A percentile compares a stretch with the other conserved stretches of the same genome.
Evolutionary conservation across 192 early-diverging fungal species (phyloP).

Genomic region (Linnemannia zychae): DNA sequence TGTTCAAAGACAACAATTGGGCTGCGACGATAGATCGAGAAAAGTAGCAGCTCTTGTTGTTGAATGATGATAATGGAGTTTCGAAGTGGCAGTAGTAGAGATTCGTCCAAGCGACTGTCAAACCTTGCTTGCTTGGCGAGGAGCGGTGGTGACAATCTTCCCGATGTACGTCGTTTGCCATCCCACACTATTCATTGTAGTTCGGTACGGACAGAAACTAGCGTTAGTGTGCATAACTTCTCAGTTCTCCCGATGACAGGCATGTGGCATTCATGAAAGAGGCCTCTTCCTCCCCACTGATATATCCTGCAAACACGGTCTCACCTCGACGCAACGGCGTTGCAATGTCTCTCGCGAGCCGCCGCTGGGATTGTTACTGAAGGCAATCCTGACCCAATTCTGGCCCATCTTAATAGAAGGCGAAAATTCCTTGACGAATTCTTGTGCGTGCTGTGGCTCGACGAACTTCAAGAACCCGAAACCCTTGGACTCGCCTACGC

Average conservation of each 20-base stretch:
- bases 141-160: constrained; percentile 21
- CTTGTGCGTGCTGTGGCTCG: constrained; percentile 17
- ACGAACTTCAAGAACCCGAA: constrained; percentile 41
- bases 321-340: constrained; percentile 27
- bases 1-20: neutral
- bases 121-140: constrained; percentile 55
- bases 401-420: constrained; percentile 41
- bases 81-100: constrained; percentile 24
- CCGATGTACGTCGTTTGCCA: constrained; percentile 20
- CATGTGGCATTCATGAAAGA: neutral
- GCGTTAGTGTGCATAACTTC: neutral
- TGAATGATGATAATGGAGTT: constrained; percentile 4
- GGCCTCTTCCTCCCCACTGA: neutral
- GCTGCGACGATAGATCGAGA: constrained; percentile 12
- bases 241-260: neutral
- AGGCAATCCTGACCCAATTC: constrained; percentile 26
- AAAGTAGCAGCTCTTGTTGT: constrained; percentile 1
- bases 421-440: constrained; percentile 27
- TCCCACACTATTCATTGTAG: constrained; percentile 22
- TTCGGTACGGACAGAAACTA: neutral
- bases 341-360: constrained; percentile 11
- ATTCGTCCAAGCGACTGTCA: constrained; percentile 46
- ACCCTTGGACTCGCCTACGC: constrained; percentile 37
- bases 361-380: constrained; percentile 40
- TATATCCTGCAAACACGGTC: neutral